phyloP scores from a whole-genome alignment of 352 stramenopile species.

The Phytopythium montanum region DNA sequence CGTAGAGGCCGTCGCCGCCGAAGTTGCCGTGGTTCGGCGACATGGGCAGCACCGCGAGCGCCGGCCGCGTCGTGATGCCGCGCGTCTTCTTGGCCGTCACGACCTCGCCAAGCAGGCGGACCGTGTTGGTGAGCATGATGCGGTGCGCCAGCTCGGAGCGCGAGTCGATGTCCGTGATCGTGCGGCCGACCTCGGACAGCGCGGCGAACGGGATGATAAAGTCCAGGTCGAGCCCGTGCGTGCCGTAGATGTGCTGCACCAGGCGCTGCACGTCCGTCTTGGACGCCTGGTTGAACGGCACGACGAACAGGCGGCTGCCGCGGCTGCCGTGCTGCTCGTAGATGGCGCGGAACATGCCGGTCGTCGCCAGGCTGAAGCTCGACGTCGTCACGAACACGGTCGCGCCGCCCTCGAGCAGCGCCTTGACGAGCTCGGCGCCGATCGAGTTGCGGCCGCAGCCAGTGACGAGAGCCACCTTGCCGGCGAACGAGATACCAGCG shows the following conservation, averaged over 20 bases:
- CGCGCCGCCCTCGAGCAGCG: slow-evolving; percentile 79
- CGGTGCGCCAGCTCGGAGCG: slow-evolving; percentile 80
- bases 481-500: slow-evolving; percentile 77
- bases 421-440: slow-evolving; percentile 78
- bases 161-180: slow-evolving; percentile 74
- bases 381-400: slow-evolving; percentile 85
- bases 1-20: slow-evolving; percentile 83
- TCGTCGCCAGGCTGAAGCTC: slow-evolving; percentile 60
- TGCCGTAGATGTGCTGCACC: slow-evolving; percentile 79
- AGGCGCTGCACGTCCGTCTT: slow-evolving; percentile 70
- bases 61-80: slow-evolving; percentile 68
- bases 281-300: slow-evolving; percentile 87
- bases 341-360: slow-evolving; percentile 65
- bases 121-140: slow-evolving; percentile 87
- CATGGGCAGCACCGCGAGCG: slow-evolving; percentile 72
- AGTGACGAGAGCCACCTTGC: slow-evolving; percentile 84
- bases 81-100: slow-evolving; percentile 68
- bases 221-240: slow-evolving; percentile 81
- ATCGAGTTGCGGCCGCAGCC: slow-evolving; percentile 86
- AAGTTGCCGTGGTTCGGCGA: slow-evolving; percentile 88
- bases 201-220: slow-evolving; percentile 88
- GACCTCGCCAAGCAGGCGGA: slow-evolving; percentile 79
- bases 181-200: slow-evolving; percentile 73
- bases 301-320: slow-evolving; percentile 69
- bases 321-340: slow-evolving; percentile 85